Conservation (phyloP, 768 basidiomycete genomes). For the Paxillus rubicundulus region DNA sequence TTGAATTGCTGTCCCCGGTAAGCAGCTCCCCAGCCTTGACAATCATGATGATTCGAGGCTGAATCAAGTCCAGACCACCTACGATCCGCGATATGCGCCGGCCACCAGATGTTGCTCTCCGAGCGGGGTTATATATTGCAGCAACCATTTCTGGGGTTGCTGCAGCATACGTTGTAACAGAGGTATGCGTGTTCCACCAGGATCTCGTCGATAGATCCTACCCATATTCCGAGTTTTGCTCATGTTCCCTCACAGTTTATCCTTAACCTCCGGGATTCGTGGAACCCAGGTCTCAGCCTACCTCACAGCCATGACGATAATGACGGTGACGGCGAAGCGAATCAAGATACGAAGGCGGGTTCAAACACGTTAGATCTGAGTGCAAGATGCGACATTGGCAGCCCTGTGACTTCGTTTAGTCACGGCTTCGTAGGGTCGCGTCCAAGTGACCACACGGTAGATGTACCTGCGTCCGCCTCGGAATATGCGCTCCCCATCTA, state of each 20-base stretch:
- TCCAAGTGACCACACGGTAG: neutral
- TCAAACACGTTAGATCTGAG: neutral
- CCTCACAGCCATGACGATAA: neutral
- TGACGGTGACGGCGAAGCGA: neutral
- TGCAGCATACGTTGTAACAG: constrained; percentile 16
- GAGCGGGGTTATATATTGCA: constrained; percentile 5
- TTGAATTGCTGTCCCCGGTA: neutral
- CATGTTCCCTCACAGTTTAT: constrained; percentile 9
- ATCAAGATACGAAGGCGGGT: neutral
- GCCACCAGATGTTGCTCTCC: constrained; percentile 11
- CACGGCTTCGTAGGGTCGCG: neutral
- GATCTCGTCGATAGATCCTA: neutral
- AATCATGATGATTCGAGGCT: neutral
- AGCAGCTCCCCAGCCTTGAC: neutral
- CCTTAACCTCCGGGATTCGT: constrained; percentile 4
- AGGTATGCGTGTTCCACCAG: constrained; percentile 7
- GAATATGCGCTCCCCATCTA: neutral
- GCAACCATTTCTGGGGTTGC: constrained; percentile 19
- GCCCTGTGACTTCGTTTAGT: neutral
- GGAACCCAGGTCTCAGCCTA: neutral
- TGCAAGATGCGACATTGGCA: neutral
- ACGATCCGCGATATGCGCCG: constrained; percentile 8
- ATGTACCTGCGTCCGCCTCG: neutral
- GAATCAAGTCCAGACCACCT: constrained; percentile 2
- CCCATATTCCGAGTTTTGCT: neutral